Evolutionary conservation across 106 monocot genomes (phyloP), one percentile per base, ranked within the genome.

Genomic region (Dioscorea dumetorum): DNA sequence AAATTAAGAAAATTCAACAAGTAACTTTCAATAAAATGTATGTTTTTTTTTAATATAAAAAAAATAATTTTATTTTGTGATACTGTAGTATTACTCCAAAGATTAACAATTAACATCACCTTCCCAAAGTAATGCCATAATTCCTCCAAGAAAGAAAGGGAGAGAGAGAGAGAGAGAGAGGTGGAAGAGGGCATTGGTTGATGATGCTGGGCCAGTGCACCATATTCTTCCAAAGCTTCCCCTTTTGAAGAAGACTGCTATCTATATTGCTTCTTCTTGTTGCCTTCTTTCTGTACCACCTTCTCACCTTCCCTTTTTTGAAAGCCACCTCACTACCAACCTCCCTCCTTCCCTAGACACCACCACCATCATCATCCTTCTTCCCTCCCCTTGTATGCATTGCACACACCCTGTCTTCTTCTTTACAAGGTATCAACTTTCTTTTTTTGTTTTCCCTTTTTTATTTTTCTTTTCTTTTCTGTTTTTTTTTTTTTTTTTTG

Each of bases 211-310:
- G 18, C 54, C 54, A 54, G 19, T 54, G 13, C 41, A 41, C 41
- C 6, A 41, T 41, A 41, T 41, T 41, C 41, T 10, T 54, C 12
- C 54, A 16, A 5, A 12, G 2, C 15, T 54, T 19, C 5, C 8
- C 54, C 54, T 54, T 54, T 18, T 54, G 5, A 19, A 18, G 12
- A 13, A 18, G 12, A 13, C 19, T 19, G 2, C 20, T 4, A 20
- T 23, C 59, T 59, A 59, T 12, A 59, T 59, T 19, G 59, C 59
- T 59, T 59, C 59, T 59, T 59, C 59, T 59, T 59, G 59, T 18
- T 59, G 59, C 21, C 59, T 23, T 59, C 59, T 59, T 0, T 22
- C 59, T 59, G 3, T 28, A 56, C 54, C 54, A 56, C 19, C 59
- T 23, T 19, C 22, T 21, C 15, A 16, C 54, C 54, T 54, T 16